phyloP scores from a whole-genome alignment of 2,329 filamentous ascomycete species.

The Trichoderma sp. region DNA sequence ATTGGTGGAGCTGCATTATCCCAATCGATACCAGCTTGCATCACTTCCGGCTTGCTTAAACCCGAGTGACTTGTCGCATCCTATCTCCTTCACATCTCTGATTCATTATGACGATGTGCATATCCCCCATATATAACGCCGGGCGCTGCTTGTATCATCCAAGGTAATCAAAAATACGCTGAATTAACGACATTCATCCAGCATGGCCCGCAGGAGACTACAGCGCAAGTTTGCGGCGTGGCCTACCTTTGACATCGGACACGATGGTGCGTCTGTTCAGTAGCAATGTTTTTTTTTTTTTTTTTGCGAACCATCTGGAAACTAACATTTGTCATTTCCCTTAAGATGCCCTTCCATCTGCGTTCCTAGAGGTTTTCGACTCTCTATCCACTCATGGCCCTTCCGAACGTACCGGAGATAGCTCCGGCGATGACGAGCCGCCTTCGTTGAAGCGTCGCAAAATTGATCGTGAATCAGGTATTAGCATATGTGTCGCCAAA shows the following conservation, averaged over 20 bases:
- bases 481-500: slow-evolving; percentile 28
- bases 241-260: slow-evolving; percentile 3
- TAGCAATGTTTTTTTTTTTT: too few relatives aligned
- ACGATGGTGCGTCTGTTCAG: slow-evolving; percentile 3
- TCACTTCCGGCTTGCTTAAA: not conserved
- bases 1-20: not conserved
- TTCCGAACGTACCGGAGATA: not conserved
- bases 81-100: not conserved
- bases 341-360: not conserved
- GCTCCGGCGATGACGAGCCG: not conserved
- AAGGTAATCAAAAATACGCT: not conserved
- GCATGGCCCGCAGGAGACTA: slow-evolving; percentile 3
- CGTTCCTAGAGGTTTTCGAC: not conserved
- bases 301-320: not conserved
- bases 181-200: not conserved
- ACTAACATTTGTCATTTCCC: not conserved
- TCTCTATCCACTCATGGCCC: not conserved
- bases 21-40: slow-evolving; percentile 1
- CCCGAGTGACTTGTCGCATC: not conserved
- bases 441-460: slow-evolving; percentile 34
- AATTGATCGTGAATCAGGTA: slow-evolving; percentile 19
- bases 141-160: not conserved
- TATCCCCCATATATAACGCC: not conserved
- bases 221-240: not conserved
- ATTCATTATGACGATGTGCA: not conserved